A percentile compares a stretch with the other conserved stretches of the same genome.
These are phyloP conservation scores for Dichomitus squalens DNA, from an alignment of 1,284 basidiomycete genomes.

Conservation along the genomic window DNA sequence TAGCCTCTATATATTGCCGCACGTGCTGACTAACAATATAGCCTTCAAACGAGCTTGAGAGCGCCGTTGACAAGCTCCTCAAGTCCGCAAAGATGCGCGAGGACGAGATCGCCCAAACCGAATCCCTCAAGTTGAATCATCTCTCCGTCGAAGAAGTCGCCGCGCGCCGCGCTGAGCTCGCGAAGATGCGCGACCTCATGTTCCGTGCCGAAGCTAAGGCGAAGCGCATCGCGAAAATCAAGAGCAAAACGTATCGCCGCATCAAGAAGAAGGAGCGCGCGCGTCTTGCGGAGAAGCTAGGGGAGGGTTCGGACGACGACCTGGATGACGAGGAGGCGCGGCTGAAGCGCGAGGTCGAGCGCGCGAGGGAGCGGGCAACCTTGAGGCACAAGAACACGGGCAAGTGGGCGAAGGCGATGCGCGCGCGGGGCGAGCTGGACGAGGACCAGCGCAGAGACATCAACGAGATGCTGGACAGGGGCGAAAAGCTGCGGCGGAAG, in stretches of 20 bases:
- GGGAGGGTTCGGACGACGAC: conserved; percentile 47
- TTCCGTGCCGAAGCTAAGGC: conserved; percentile 94
- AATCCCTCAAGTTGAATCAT: conserved; percentile 82
- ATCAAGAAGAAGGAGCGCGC: conserved; percentile 81
- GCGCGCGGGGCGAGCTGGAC: conserved; percentile 61
- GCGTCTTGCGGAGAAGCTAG: conserved; percentile 54
- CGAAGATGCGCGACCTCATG: conserved; percentile 90
- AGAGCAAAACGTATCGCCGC: conserved; percentile 91
- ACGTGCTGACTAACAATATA: conserved; percentile 27
- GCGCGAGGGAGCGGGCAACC: conserved; percentile 86
- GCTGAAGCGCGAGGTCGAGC: conserved; percentile 74
- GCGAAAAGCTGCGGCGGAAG: conserved; percentile 70
- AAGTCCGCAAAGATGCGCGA: conserved; percentile 81
- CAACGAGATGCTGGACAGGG: conserved; percentile 76
- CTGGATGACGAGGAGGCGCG: conserved; percentile 60
- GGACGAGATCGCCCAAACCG: conserved; percentile 74
- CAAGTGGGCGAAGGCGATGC: conserved; percentile 79
- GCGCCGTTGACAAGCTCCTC: conserved; percentile 75
- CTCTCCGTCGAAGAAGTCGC: conserved; percentile 85
- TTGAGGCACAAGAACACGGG: conserved; percentile 83
- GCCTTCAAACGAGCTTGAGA: conserved; percentile 82
- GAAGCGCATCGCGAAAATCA: conserved; percentile 92
- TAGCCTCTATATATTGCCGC: not conserved
- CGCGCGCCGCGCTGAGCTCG: conserved; percentile 78
- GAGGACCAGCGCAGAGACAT: conserved; percentile 73